phyloP scores from a whole-genome alignment of 2,329 filamentous ascomycete genomes.

The Stagonosporopsis vannaccii region DNA sequence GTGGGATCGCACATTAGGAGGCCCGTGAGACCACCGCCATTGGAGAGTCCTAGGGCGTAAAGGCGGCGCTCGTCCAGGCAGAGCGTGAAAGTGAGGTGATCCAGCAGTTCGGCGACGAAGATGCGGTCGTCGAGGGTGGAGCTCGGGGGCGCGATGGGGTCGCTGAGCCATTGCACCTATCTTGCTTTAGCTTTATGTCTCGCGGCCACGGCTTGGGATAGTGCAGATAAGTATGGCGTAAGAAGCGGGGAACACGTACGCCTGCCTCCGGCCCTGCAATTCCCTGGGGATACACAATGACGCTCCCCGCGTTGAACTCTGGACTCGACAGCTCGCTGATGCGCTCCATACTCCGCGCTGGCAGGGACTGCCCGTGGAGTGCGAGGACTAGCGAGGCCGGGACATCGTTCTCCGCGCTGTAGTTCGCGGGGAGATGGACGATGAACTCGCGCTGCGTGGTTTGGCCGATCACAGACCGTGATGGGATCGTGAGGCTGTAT shows the following conservation, averaged over 20 bases:
- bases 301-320: slow-evolving; percentile 24
- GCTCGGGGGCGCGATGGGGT: slow-evolving; percentile 43
- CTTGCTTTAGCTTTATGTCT: neutral
- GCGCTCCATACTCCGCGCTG: slow-evolving; percentile 29
- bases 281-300: slow-evolving; percentile 34
- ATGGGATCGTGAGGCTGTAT: slow-evolving; percentile 27
- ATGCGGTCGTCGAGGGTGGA: slow-evolving; percentile 51
- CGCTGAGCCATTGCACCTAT: slow-evolving; percentile 51
- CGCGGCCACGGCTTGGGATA: no score
- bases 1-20: slow-evolving; percentile 54
- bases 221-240: no score
- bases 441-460: slow-evolving; percentile 28
- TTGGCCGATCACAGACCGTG: slow-evolving; percentile 23
- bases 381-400: slow-evolving; percentile 27
- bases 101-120: slow-evolving; percentile 53
- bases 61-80: slow-evolving; percentile 55
- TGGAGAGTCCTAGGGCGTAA: slow-evolving; percentile 60
- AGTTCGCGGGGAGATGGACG: slow-evolving; percentile 25
- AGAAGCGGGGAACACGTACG: slow-evolving; percentile 18
- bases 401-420: slow-evolving; percentile 21
- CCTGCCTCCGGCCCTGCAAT: slow-evolving; percentile 27
- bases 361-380: slow-evolving; percentile 30
- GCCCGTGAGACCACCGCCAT: slow-evolving; percentile 61
- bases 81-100: slow-evolving; percentile 46
- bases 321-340: slow-evolving; percentile 30